Conservation (phyloP, 2,329 filamentous ascomycete species). For the Colletotrichum tabaci region DNA sequence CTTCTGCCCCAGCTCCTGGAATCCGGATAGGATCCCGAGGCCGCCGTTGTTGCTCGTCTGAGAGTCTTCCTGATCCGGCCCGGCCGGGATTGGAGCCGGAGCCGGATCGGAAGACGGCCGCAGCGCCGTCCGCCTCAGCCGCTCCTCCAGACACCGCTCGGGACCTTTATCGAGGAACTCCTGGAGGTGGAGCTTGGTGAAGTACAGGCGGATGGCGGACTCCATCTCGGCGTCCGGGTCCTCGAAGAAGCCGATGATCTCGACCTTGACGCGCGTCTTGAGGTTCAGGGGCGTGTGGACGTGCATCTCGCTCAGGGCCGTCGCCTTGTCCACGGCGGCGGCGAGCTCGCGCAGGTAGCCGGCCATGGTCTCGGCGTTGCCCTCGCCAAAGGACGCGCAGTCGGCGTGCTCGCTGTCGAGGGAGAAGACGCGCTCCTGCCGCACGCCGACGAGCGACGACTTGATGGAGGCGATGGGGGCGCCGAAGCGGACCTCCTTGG, state of each 20-base stretch:
- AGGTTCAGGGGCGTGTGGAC: conserved; percentile 64
- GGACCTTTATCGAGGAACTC: conserved; percentile 71
- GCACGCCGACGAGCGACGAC: conserved; percentile 65
- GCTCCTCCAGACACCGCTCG: conserved; percentile 67
- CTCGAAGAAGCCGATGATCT: conserved; percentile 73
- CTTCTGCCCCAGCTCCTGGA: conserved; percentile 33
- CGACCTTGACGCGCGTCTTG: conserved; percentile 68
- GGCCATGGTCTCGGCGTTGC: conserved; percentile 64
- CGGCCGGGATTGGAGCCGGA: too few species aligned
- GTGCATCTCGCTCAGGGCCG: conserved; percentile 51
- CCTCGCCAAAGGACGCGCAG: conserved; percentile 67
- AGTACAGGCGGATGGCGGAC: conserved; percentile 64
- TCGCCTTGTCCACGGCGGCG: conserved; percentile 55
- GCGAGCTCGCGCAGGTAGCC: conserved; percentile 50
- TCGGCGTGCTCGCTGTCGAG: conserved; percentile 70
- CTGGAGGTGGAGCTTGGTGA: conserved; percentile 64
- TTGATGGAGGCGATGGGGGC: conserved; percentile 73
- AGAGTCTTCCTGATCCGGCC: neutral
- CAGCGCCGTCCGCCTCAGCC: conserved; percentile 57
- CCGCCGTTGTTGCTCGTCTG: conserved; percentile 10
- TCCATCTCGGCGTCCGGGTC: conserved; percentile 58
- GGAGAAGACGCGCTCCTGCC: conserved; percentile 67
- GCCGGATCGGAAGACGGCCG: conserved; percentile 8
- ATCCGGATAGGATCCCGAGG: conserved; percentile 11
- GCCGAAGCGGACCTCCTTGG: conserved; percentile 68